Base-by-base conservation (phyloP, 441 rosid species). In the Gossypium gossypioides region DNA sequence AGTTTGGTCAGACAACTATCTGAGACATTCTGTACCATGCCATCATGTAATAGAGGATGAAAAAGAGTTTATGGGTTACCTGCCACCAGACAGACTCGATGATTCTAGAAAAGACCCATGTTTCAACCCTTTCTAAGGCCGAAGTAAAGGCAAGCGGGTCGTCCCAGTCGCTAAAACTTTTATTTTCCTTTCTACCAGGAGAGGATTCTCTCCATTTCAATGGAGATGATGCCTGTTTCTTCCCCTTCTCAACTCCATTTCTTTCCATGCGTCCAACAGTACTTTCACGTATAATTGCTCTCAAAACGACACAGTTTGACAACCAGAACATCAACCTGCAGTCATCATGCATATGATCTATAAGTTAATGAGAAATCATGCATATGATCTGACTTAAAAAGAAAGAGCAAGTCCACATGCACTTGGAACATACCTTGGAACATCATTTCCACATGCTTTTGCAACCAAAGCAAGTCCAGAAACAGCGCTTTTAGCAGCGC, bases 21-120 rank as follows among this genome's bases (percentile, higher is more conserved):
- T 9, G 44, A 42, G 29, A 6, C 32, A 68, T 51, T 22, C 13
- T 68, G 6, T 7, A 64, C 48, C 60, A 6, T 34, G 42, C 5
- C 10, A 46, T 54, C 24, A 24, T 19, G 42, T n/a, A 51, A 61
- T 9, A 46, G 46, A 46, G 15, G 65, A 42, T 63, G 60, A 29
- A 55, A 50, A 59, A 34, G 48, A 69, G 55, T 56, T 42, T 65
- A 69, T 27, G 29, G 18, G 27, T 59, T 72, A 95, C 97, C 97
- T 95, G 99, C 99, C 98, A 96, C 99, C 99, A 92, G 60, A 96
- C 86, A 67, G 99, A 96, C 83, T 96, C 97, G n/a, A 92, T 80
- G 64, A 84, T 83, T 58, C 96, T 89, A 65, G 93, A 87, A 84
- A 92, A 96, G 81, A 89, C 90, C 99, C 98, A 96, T 73, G 90